A percentile compares a stretch with the other conserved stretches of the same genome.
Evolutionary conservation across 2,329 filamentous ascomycete species (phyloP).

Genomic region (Daldinia sp.): DNA sequence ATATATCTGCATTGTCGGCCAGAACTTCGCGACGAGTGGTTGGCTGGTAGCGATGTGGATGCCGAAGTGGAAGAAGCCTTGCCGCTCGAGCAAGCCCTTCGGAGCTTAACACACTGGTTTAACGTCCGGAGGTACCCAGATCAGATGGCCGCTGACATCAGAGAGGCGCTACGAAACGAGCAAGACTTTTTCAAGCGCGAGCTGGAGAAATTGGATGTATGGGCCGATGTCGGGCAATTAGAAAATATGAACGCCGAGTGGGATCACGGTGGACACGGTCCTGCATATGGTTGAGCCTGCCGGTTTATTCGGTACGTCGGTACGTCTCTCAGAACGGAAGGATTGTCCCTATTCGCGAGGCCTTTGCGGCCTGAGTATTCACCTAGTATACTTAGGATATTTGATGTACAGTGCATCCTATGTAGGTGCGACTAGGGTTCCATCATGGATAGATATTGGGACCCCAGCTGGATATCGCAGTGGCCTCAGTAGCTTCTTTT

Average conservation of each 20-base stretch:
- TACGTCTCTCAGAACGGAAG: slow-evolving; percentile 2
- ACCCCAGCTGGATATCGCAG: background rate
- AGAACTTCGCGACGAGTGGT: slow-evolving; percentile 94
- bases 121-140: slow-evolving; percentile 87
- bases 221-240: slow-evolving; percentile 56
- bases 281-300: slow-evolving; percentile 34
- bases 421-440: slow-evolving; percentile 8
- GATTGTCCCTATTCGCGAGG: background rate
- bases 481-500: background rate
- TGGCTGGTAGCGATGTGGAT: slow-evolving; percentile 90
- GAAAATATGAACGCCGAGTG: slow-evolving; percentile 43
- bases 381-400: background rate
- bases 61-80: slow-evolving; percentile 93
- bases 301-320: slow-evolving; percentile 8
- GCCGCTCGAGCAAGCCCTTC: slow-evolving; percentile 89
- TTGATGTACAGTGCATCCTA: background rate
- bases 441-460: background rate
- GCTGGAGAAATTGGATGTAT: slow-evolving; percentile 76
- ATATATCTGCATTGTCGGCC: slow-evolving; percentile 95
- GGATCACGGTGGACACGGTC: slow-evolving; percentile 37
- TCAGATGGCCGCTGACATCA: slow-evolving; percentile 72
- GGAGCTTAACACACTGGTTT: slow-evolving; percentile 94
- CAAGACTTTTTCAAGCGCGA: slow-evolving; percentile 84
- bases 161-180: slow-evolving; percentile 74
- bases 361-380: background rate